Evolutionary conservation across 1,284 basidiomycete genomes (phyloP), one percentile per base, ranked within the genome.

Genomic region (Microbotryum violaceum): DNA sequence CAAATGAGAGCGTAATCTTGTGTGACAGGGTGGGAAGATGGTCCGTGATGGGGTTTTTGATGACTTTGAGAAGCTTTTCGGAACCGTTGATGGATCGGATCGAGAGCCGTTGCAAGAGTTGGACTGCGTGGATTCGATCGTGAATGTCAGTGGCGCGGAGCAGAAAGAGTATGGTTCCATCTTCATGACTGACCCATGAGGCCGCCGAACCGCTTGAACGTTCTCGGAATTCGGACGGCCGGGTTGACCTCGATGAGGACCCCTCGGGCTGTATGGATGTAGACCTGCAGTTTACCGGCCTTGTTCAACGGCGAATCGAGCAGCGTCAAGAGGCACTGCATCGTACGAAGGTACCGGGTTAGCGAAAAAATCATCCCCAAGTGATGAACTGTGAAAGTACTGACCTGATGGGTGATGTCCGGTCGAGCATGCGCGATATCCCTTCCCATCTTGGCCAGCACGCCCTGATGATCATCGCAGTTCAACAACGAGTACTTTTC

Each of bases 211-310:
- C 94, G 85, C 79, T 99, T 99, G 78, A 99, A 98, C 8, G 94
- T 99, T 66, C 94, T 82, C 12, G 94, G 94, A 72, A 99, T 99
- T 65, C 94, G 84, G 31, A 99, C 92, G 76, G 90, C 88, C 7
- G 94, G 94, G 76, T 99, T 97, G 69, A 99, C 91, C 78, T 99
- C 96, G 75, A 99, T 98, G 54, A 99, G 83, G 21, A 96, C 91
- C 53, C 93, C 93, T 73, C 89, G 90, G 29, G 91, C 89, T 8
- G 94, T 99, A 79, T 97, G 94, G 66, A 99, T 97, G 79, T 96
- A 99, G 33, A 99, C 93, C 77, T 98, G 94, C 9, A 98, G 83
- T 42, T 91, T 78, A 14, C 94, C 94, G 4, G 94, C 91, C 78
- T 97, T 97, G 83, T 99, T 99, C 59, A 98, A 80, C 0, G 94